Base-by-base conservation (phyloP, 1,139 yeast genomes). In the Yamadazyma siamensis region DNA sequence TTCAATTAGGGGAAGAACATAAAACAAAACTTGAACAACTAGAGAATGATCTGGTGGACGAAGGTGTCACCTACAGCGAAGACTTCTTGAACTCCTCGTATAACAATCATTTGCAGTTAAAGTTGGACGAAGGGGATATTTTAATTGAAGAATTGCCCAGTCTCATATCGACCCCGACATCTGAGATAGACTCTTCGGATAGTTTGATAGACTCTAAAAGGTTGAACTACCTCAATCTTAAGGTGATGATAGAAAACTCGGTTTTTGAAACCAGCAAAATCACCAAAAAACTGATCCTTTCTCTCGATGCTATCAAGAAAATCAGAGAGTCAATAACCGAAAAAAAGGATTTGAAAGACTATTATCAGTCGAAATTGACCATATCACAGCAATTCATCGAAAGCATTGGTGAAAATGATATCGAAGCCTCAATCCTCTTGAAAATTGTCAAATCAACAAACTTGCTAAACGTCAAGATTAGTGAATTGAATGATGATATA, bases 1-100 rank as follows among this genome's bases (percentile, higher is more conserved):
- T 65, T 36, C 74, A 67, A 44, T 53, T 68, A 23, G 71, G 64
- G 43, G 71, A 68, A 38, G 71, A 66, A 39, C 53, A 59, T 36
- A 50, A 68, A 25, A 43, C 40, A 28, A 56, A 56, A 28, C 28
- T 59, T 29, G 42, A 41, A 19, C 65, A 58, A 23, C 40, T 58
- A 18, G 38, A 33, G 15, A 28, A 23, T 28, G 32, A 25, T 10
- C 28, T 22, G 11, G 12, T 23, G 11, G 35, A 25, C 8, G 27
- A 13, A 13, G 37, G 34, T 13, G 33, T 38, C 16, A 41, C 45
- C 17, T 47, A 44, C 28, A 30, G 25, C 38, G 50, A 36, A 40
- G 47, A 33, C 26, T 49, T 26, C 37, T 52, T 62, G 30, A 59
- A 58, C 22, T 59, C 57, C 29, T 49, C 63, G n/a, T 65, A 62